phyloP scores from a whole-genome alignment of 331 rosid genomes.

The Cydonia oblonga region DNA sequence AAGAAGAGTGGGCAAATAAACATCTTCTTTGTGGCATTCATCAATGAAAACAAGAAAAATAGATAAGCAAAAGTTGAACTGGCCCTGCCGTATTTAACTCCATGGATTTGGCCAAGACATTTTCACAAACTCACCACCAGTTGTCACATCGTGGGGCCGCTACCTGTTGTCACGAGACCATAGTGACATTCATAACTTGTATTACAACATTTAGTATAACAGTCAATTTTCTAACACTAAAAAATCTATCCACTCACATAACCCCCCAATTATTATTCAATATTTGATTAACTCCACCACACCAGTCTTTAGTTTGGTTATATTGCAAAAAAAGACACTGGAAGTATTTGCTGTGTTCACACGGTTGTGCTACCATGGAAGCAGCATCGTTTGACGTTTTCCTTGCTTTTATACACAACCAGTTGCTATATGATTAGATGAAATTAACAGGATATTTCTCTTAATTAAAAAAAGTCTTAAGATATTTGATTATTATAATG shows the following conservation, averaged over 20 bases:
- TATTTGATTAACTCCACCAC: neutral
- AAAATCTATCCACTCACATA: neutral
- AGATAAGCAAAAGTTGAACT: neutral
- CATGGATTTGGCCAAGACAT: neutral
- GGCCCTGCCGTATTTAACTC: neutral
- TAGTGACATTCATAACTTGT: too few relatives aligned
- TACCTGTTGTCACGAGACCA: accelerated
- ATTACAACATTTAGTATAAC: too few relatives aligned
- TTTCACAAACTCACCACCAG: neutral
- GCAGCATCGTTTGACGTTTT: neutral
- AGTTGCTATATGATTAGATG: slow-evolving; percentile 12
- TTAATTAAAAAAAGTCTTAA: too few relatives aligned
- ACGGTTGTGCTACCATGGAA: slow-evolving; percentile 2
- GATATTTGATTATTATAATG: neutral
- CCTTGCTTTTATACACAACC: neutral
- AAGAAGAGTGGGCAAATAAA: too few relatives aligned
- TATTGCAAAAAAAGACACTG: neutral
- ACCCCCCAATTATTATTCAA: neutral
- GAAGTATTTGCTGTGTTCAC: neutral
- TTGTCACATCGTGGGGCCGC: too few relatives aligned
- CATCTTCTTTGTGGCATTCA: neutral
- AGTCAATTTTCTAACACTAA: too few relatives aligned
- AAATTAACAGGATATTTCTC: neutral
- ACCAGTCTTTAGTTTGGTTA: neutral
- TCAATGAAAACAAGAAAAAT: neutral